Evolutionary conservation across 371 early-diverging fungal genomes (phyloP).

Genomic region (Umbelopsis sp.): DNA sequence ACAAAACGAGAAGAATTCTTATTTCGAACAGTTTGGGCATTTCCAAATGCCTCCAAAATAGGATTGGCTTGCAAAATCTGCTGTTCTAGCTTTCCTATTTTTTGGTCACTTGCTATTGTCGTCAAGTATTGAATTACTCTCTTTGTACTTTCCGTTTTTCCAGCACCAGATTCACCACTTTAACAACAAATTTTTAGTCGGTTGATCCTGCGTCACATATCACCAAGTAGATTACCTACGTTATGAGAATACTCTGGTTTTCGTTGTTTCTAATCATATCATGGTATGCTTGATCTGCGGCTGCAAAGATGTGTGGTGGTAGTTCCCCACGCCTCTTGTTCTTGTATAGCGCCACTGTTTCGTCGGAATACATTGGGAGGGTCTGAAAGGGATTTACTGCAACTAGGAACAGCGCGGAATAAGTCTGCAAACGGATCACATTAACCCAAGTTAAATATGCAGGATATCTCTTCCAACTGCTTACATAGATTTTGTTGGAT

Average conservation of each 20-base stretch:
- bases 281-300: slow-evolving; percentile 95
- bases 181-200: neutral
- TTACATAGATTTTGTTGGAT: slow-evolving; percentile 91
- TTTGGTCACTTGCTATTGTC: slow-evolving; percentile 75
- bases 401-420: slow-evolving; percentile 98
- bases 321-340: slow-evolving; percentile 88
- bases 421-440: slow-evolving; percentile 71
- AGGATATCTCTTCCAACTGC: slow-evolving; percentile 23
- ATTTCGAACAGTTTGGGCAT: slow-evolving; percentile 99
- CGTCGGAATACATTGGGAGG: slow-evolving; percentile 91
- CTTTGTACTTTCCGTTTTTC: slow-evolving; percentile 99
- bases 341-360: slow-evolving; percentile 77
- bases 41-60: slow-evolving; percentile 99
- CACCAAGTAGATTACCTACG: slow-evolving; percentile 56
- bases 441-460: neutral
- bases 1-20: slow-evolving; percentile 99
- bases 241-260: slow-evolving; percentile 99
- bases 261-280: slow-evolving; percentile 93
- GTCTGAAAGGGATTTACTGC: slow-evolving; percentile 98
- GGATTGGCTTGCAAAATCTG: slow-evolving; percentile 98
- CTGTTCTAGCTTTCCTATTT: slow-evolving; percentile 66
- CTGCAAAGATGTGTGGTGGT: slow-evolving; percentile 97
- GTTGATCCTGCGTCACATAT: too few species aligned
- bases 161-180: slow-evolving; percentile 99
- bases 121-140: slow-evolving; percentile 98